phyloP scores from a whole-genome alignment of 257 asterid species.

The Forsythia suspensa region DNA sequence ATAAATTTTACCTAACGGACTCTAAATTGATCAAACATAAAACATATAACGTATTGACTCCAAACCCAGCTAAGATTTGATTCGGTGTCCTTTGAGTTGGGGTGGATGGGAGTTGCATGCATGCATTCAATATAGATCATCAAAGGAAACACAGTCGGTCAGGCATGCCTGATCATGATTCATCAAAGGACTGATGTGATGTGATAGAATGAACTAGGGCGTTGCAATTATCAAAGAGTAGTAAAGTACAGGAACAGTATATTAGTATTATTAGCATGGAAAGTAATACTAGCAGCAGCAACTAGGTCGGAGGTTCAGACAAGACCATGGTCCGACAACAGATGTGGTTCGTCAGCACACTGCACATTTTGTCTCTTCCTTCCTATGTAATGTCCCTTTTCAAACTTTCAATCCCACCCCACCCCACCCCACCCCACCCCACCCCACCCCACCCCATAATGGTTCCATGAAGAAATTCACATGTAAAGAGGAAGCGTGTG shows the following conservation, averaged over 20 bases:
- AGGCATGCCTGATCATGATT: too few relatives aligned
- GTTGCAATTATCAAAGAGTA: not conserved
- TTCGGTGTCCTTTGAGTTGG: too few relatives aligned
- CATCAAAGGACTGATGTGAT: not conserved
- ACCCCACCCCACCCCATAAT: not conserved
- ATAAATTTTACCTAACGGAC: too few relatives aligned
- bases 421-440: not conserved
- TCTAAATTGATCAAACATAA: too few relatives aligned
- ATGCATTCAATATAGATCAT: too few relatives aligned
- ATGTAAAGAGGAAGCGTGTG: too few relatives aligned
- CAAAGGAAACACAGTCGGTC: too few relatives aligned
- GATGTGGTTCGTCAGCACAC: constrained; percentile 28
- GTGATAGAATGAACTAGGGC: not conserved
- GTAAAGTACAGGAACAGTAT: not conserved
- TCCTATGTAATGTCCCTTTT: constrained; percentile 54
- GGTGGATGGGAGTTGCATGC: too few relatives aligned
- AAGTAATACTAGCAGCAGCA: constrained; percentile 1
- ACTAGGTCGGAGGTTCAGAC: constrained; percentile 23
- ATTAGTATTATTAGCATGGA: not conserved
- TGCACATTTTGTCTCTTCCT: constrained; percentile 46
- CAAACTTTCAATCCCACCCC: constrained; percentile 7
- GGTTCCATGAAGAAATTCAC: too few relatives aligned
- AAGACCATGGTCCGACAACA: constrained; percentile 22
- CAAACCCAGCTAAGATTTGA: too few relatives aligned
- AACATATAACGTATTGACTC: too few relatives aligned